A percentile compares a stretch with the other conserved stretches of the same genome.
Conservation (phyloP, 352 stramenopile species). For the Phytopythium aichiense region DNA sequence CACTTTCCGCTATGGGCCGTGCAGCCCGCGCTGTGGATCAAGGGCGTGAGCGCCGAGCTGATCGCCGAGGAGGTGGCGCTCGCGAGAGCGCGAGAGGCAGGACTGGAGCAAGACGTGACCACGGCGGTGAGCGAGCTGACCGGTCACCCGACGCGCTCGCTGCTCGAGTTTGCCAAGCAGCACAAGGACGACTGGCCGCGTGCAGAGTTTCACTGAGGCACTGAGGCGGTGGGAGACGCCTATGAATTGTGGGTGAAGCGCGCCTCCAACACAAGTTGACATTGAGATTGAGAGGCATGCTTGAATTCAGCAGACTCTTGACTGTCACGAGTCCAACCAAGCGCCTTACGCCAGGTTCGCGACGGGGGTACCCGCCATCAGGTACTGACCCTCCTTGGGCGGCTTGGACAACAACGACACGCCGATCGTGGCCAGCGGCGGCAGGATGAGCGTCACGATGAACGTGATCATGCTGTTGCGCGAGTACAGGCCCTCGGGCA, state of each 20-base stretch:
- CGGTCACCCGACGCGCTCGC: not conserved
- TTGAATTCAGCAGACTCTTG: not conserved
- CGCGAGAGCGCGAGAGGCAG: not conserved
- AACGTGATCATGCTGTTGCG: slow-evolving; percentile 80
- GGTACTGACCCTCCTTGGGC: slow-evolving; percentile 23
- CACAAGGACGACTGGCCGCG: slow-evolving; percentile 7
- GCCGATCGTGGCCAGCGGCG: slow-evolving; percentile 41
- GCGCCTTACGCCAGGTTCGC: slow-evolving; percentile 13
- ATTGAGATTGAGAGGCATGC: not conserved
- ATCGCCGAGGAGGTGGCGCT: slow-evolving; percentile 50
- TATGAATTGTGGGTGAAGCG: not conserved
- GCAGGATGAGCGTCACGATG: slow-evolving; percentile 65
- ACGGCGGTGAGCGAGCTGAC: not conserved
- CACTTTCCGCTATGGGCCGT: slow-evolving; percentile 74
- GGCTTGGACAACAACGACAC: slow-evolving; percentile 46
- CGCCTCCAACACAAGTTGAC: not conserved
- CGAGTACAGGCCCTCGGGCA: slow-evolving; percentile 74
- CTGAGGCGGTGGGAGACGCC: not conserved
- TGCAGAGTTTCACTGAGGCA: not conserved
- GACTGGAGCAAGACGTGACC: slow-evolving; percentile 2
- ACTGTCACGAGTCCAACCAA: not conserved
- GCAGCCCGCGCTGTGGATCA: slow-evolving; percentile 69
- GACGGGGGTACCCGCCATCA: slow-evolving; percentile 19
- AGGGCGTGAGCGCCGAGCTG: slow-evolving; percentile 51
- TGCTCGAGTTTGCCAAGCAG: not conserved